Conservation (phyloP, 768 basidiomycete species). For the Crucibulum laeve region DNA sequence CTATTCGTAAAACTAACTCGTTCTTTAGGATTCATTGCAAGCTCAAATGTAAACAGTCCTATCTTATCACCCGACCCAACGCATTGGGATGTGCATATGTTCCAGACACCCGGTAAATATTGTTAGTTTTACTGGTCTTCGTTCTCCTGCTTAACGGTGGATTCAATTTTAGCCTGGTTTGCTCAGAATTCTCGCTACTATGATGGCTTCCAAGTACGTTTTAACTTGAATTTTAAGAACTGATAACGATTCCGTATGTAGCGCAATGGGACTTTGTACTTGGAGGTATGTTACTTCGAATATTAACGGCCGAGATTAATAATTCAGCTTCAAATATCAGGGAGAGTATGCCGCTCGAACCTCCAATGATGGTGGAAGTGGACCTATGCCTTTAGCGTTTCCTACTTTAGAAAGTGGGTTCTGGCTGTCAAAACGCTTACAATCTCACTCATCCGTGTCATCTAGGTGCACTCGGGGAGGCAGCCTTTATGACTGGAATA, state of each 20-base stretch:
- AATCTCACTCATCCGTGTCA: not conserved
- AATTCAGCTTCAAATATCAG: slow-evolving; percentile 11
- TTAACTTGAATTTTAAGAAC: not conserved
- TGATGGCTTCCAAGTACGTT: slow-evolving; percentile 20
- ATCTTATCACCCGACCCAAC: slow-evolving; percentile 38
- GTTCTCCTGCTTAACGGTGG: not conserved
- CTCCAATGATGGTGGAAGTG: slow-evolving; percentile 31
- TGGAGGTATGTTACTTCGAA: slow-evolving; percentile 23
- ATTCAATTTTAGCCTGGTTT: slow-evolving; percentile 22
- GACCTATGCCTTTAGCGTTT: slow-evolving; percentile 39
- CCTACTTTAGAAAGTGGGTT: slow-evolving; percentile 46
- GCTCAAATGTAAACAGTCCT: slow-evolving; percentile 32
- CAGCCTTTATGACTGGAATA: slow-evolving; percentile 60
- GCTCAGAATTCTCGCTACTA: slow-evolving; percentile 30
- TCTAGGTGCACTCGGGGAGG: slow-evolving; percentile 46
- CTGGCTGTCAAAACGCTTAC: not conserved
- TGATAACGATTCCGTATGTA: slow-evolving; percentile 12
- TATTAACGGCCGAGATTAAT: slow-evolving; percentile 5
- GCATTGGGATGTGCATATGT: slow-evolving; percentile 52
- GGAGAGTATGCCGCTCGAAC: slow-evolving; percentile 53
- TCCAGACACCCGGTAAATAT: slow-evolving; percentile 42
- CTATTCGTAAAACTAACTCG: too few relatives aligned
- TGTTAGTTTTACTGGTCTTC: not conserved
- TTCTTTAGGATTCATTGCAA: slow-evolving; percentile 47
- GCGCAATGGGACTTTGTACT: slow-evolving; percentile 51